phyloP scores from a whole-genome alignment of 2,329 filamentous ascomycete species.

The Epichloe glyceriae region DNA sequence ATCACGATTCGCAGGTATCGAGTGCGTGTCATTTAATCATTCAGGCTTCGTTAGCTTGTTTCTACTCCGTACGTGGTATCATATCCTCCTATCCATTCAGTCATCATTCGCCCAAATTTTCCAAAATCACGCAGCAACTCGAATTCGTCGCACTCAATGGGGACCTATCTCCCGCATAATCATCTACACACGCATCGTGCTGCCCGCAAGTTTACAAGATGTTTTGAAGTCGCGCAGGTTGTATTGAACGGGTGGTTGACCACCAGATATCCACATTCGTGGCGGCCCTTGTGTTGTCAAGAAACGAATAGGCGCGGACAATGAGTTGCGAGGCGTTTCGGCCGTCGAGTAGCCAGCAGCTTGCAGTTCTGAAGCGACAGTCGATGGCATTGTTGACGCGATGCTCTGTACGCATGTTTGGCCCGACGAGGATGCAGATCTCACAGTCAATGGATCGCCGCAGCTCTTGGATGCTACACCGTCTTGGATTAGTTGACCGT shows the following conservation, averaged over 20 bases:
- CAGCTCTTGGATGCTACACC: constrained; percentile 2
- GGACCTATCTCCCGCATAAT: no score
- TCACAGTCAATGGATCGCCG: neutral
- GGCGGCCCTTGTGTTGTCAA: constrained; percentile 16
- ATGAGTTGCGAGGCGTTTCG: neutral
- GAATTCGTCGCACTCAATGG: no score
- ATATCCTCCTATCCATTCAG: no score
- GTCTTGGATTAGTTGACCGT: constrained; percentile 25
- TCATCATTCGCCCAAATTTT: no score
- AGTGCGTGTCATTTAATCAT: no score
- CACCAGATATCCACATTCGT: constrained; percentile 25
- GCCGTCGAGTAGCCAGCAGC: constrained; percentile 12
- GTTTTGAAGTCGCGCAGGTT: neutral
- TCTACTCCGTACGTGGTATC: no score
- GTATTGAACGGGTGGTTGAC: constrained; percentile 18
- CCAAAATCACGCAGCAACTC: no score
- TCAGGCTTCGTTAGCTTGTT: no score
- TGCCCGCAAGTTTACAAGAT: constrained; percentile 42
- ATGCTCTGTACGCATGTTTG: constrained; percentile 8
- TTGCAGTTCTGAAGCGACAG: constrained; percentile 20
- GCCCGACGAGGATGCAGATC: constrained; percentile 8
- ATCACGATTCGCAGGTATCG: no score
- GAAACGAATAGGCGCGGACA: constrained; percentile 20
- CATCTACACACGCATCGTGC: neutral
- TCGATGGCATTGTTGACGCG: constrained; percentile 16